Conservation (phyloP, 2,329 filamentous ascomycete genomes). For the Epichloe sylvatica region DNA sequence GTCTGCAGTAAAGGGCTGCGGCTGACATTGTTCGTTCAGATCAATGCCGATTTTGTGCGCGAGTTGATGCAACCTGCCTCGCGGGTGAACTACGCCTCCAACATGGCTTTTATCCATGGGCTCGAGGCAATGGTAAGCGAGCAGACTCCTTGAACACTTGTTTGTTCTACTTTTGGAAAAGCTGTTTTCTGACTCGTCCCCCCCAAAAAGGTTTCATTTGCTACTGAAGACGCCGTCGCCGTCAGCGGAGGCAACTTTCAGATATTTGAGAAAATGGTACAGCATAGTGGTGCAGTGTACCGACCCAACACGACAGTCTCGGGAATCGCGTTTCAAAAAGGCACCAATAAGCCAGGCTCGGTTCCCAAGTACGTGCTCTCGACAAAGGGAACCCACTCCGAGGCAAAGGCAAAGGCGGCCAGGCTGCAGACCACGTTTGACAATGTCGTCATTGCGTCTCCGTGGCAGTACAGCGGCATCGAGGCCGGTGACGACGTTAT, state of each 20-base stretch:
- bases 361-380: slow-evolving; percentile 34
- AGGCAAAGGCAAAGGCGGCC: slow-evolving; percentile 13
- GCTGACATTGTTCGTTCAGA: slow-evolving; percentile 20
- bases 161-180: background rate
- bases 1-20: background rate
- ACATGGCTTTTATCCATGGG: slow-evolving; percentile 73
- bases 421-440: slow-evolving; percentile 50
- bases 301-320: slow-evolving; percentile 55
- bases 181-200: background rate
- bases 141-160: background rate
- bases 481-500: slow-evolving; percentile 49
- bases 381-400: slow-evolving; percentile 16
- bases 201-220: slow-evolving; percentile 57
- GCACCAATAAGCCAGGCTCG: slow-evolving; percentile 24
- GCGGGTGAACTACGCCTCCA: slow-evolving; percentile 88
- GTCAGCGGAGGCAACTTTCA: slow-evolving; percentile 83
- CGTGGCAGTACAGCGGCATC: slow-evolving; percentile 69
- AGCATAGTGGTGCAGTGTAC: slow-evolving; percentile 45
- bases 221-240: slow-evolving; percentile 67
- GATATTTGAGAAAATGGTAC: slow-evolving; percentile 77
- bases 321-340: slow-evolving; percentile 37
- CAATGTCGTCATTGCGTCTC: slow-evolving; percentile 68
- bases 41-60: slow-evolving; percentile 52
- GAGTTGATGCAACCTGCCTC: slow-evolving; percentile 86
- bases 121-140: slow-evolving; percentile 63